phyloP scores from a whole-genome alignment of 1,284 basidiomycete genomes.

The Thecaphora thlaspeos region DNA sequence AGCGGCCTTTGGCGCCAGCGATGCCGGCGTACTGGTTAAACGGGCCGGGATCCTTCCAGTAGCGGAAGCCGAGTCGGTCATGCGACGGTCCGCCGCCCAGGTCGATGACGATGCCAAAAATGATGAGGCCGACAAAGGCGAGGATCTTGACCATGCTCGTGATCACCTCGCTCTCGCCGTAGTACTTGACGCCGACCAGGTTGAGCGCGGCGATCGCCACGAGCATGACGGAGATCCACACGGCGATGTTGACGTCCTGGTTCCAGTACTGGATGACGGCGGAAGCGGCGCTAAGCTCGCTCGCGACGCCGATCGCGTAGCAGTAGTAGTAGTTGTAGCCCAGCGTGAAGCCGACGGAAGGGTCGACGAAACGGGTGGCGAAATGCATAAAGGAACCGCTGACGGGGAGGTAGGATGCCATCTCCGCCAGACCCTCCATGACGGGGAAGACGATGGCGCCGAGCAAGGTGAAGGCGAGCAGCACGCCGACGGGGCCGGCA shows the following conservation, averaged over 20 bases:
- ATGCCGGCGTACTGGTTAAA: slow-evolving; percentile 59
- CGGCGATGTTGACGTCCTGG: slow-evolving; percentile 38
- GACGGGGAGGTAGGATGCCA: slow-evolving; percentile 45
- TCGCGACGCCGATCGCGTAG: slow-evolving; percentile 48
- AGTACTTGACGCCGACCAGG: slow-evolving; percentile 45
- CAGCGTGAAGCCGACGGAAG: slow-evolving; percentile 70
- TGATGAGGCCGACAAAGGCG: slow-evolving; percentile 64
- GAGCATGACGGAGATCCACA: slow-evolving; percentile 46
- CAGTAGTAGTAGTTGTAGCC: slow-evolving; percentile 52
- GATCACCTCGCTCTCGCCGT: slow-evolving; percentile 64
- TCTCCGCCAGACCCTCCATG: slow-evolving; percentile 50
- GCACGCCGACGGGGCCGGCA: slow-evolving; percentile 45
- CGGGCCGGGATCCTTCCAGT: slow-evolving; percentile 59
- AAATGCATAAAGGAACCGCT: slow-evolving; percentile 49
- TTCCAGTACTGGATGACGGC: slow-evolving; percentile 56
- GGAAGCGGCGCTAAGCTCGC: slow-evolving; percentile 59
- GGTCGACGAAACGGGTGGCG: slow-evolving; percentile 61
- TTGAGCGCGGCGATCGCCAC: slow-evolving; percentile 39
- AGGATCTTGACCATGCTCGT: slow-evolving; percentile 65
- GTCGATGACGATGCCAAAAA: slow-evolving; percentile 63
- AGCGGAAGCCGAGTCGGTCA: slow-evolving; percentile 41
- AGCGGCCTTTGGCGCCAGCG: slow-evolving; percentile 65
- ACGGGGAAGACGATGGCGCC: slow-evolving; percentile 44
- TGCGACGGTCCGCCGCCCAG: slow-evolving; percentile 54
- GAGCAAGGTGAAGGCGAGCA: slow-evolving; percentile 46